Percentiles rank a stretch among this genome's conserved stretches.
phyloP scores from a whole-genome alignment of 345 rosid genomes.

The Brassica nigra region DNA sequence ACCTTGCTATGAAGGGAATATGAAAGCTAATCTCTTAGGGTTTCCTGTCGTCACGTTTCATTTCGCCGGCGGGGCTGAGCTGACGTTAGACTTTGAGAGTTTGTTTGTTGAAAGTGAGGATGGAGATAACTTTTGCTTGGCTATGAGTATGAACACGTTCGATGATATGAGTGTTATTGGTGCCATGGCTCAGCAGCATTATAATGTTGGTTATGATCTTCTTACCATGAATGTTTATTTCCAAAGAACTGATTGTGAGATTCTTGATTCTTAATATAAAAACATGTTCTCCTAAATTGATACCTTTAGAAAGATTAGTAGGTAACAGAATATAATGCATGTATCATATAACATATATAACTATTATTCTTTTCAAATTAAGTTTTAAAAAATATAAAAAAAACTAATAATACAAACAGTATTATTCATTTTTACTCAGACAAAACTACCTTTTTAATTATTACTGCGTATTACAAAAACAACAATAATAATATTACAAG shows the following conservation, averaged over 20 bases:
- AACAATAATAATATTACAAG: constrained; percentile 43
- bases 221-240: constrained; percentile 32
- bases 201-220: constrained; percentile 42
- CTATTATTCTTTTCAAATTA: background rate
- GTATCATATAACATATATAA: background rate
- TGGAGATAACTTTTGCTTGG: constrained; percentile 51
- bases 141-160: constrained; percentile 34
- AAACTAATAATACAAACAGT: constrained; percentile 37
- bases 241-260: constrained; percentile 32
- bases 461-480: constrained; percentile 51
- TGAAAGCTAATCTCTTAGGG: constrained; percentile 38
- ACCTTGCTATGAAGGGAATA: constrained; percentile 47
- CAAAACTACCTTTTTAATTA: constrained; percentile 44
- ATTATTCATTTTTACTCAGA: constrained; percentile 18
- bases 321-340: constrained; percentile 13
- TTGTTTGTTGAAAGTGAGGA: constrained; percentile 47
- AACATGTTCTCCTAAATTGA: background rate
- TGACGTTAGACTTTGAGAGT: constrained; percentile 48
- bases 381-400: background rate
- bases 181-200: constrained; percentile 40
- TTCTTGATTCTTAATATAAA: constrained; percentile 26
- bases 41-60: constrained; percentile 56
- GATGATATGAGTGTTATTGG: constrained; percentile 48
- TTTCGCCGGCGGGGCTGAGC: constrained; percentile 54
- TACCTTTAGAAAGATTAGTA: background rate